Evolutionary conservation across 1,139 yeast species (phyloP).

Genomic region (Candida sp.): DNA sequence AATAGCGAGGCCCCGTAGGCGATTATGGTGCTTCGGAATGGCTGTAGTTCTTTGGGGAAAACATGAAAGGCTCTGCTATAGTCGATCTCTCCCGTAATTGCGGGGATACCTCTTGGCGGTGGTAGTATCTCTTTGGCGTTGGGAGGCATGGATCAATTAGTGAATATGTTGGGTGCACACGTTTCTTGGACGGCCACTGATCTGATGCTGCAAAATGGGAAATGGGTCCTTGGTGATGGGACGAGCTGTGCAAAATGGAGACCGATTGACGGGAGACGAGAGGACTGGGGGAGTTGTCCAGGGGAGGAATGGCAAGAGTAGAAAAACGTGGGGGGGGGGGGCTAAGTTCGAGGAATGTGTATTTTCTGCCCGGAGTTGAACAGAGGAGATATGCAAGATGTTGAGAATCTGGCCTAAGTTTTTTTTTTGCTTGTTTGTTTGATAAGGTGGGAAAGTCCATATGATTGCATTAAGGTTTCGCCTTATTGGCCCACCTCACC

Average conservation of each 20-base stretch:
- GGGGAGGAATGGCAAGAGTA: too few relatives aligned
- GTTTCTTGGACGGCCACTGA: not conserved
- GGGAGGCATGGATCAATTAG: not conserved
- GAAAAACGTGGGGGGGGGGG: too few relatives aligned
- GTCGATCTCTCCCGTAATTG: conserved; percentile 48
- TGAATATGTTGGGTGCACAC: not conserved
- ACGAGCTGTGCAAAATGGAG: too few relatives aligned
- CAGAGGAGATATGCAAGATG: not conserved
- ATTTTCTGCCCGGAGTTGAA: too few relatives aligned
- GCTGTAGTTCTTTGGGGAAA: conserved; percentile 55
- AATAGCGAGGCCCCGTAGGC: conserved; percentile 70
- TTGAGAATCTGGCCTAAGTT: not conserved
- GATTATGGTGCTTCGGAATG: conserved; percentile 60
- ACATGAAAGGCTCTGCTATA: conserved; percentile 41
- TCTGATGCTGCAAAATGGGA: not conserved
- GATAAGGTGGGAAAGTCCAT: too few relatives aligned
- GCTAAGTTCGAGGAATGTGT: too few relatives aligned
- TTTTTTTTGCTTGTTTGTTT: not conserved
- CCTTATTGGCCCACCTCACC: conserved; percentile 2
- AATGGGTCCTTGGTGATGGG: too few relatives aligned
- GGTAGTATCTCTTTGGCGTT: not conserved
- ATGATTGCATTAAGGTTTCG: not conserved
- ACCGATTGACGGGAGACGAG: not conserved
- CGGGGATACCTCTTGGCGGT: conserved; percentile 32
- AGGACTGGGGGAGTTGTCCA: not conserved